Percentiles rank a stretch among this genome's conserved stretches.
These are phyloP conservation scores for Fusarium denticulatum DNA, from an alignment of 2,329 filamentous ascomycete species.

Conservation along the genomic window DNA sequence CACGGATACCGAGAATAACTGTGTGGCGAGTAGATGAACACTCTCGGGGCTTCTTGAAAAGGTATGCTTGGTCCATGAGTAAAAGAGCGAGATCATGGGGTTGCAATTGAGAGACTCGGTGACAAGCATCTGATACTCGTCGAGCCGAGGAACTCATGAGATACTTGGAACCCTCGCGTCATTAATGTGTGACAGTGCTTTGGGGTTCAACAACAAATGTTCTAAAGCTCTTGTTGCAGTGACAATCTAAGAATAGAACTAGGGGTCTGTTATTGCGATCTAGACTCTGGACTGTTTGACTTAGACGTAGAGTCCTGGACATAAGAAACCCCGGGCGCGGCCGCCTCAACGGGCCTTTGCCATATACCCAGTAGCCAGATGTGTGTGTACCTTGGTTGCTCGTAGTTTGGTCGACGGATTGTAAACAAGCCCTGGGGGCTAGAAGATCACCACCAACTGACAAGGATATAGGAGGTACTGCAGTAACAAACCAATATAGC, in stretches of 20 bases:
- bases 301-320: not conserved
- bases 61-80: not conserved
- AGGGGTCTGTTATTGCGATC: not conserved
- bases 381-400: not conserved
- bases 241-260: not conserved
- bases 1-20: not conserved
- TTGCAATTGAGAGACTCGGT: not conserved
- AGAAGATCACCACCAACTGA: not conserved
- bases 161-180: not conserved
- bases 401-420: not conserved
- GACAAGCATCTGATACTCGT: constrained; percentile 10
- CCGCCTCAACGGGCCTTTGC: constrained; percentile 1
- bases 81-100: not conserved
- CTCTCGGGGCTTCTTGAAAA: not conserved
- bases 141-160: constrained; percentile 1
- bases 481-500: constrained; percentile 23
- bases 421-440: not conserved
- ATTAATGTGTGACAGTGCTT: not conserved
- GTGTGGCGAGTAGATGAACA: not conserved
- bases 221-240: not conserved
- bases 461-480: constrained; percentile 14
- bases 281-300: not conserved
- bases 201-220: not conserved
- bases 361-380: not conserved
- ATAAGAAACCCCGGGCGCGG: not conserved